Base-by-base conservation (phyloP, 2,329 filamentous ascomycete genomes). In the Chaetomiaceae sp. region DNA sequence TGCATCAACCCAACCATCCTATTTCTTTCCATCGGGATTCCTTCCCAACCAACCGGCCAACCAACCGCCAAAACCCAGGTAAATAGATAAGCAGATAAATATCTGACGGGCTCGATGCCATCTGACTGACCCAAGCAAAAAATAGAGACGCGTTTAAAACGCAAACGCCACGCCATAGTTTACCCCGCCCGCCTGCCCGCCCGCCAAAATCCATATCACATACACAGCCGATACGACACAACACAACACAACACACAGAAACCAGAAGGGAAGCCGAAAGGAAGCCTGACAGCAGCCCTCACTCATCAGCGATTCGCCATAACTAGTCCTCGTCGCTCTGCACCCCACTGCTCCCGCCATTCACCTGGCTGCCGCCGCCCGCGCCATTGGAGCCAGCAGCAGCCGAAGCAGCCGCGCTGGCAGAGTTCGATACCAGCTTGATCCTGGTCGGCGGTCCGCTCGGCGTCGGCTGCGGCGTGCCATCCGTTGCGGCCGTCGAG, bases 381-480 rank as follows among this genome's bases (percentile, higher is more conserved):
- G n/a, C n/a, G n/a, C n/a, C n/a, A n/a, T 13, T 21, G 5, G 34
- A 21, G 4, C 16, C 27, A 13, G 29, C 16, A 10, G n/a, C n/a
- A n/a, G n/a, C n/a, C n/a, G n/a, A n/a, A n/a, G n/a, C n/a, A n/a
- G n/a, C n/a, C n/a, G n/a, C n/a, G n/a, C 20, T 32, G 54, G 76
- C 78, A 61, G 81, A 77, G 20, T 75, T 62, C 10, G 63, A 65
- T 41, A 76, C 86, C 57, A 92, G 75, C 73, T 87, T 90, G 70
- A 92, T 91, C 52, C 85, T 76, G 4, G 81, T 82, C 3, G 61
- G 50, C 36, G 46, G 33, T 6, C 76, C 70, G 58, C 74, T 77
- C 23, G 76, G 68, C 56, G 75, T 68, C 32, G 82, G 79, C 63
- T 85, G 76, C 21, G 88, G 87, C 23, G 87, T 91, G 46, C 80